Base-by-base conservation (phyloP, 495 filamentous ascomycete genomes). In the Aspergillus bridgeri region DNA sequence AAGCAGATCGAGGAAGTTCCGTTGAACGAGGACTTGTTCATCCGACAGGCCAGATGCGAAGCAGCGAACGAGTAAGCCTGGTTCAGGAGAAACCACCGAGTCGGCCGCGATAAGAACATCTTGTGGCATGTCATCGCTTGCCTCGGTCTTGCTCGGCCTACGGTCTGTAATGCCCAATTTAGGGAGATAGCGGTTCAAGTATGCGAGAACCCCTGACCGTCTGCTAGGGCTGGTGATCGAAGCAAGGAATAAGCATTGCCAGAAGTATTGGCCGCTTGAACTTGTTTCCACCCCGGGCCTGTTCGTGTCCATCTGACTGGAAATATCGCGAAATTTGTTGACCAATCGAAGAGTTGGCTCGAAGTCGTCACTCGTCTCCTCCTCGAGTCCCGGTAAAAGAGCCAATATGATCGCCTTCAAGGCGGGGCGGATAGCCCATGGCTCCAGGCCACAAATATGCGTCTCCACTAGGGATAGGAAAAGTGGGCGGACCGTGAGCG, bases 331-430 rank as follows among this genome's bases (percentile, higher is more conserved):
- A 62, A 98, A 86, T 48, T 81, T 85, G 61, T 94, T 89, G 22
- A 97, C 68, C 18, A 96, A 81, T 46, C 79, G 81, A 48, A 96
- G 65, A 2, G 92, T 95, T 29, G 89, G 83, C 55, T 98, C 93
- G 69, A 97, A 99, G 62, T 99, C 96, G 67, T 98, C 94, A 54
- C 91, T 92, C 3, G 91, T 92, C 65, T 96, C 93, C 61, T 99
- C 94, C 68, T 99, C 94, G 13, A 98, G 75, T 0, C 92, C 95
- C 0, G 94, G 94, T 11, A 99, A 77, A 23, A 98, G 75, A 33
- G 91, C 85, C 43, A 98, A 73, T 45, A 97, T 83, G 22, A 97
- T 82, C 20, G 91, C 86, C 71, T 96, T 97, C 69, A 97, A 79
- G 20, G 92, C 91, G 0, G 95, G 92, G 4, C 92, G 84, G 52